A percentile compares a stretch with the other conserved stretches of the same genome.
These are phyloP conservation scores for Melaleuca quinquenervia DNA, from an alignment of 345 rosid species.

Conservation along the genomic window DNA sequence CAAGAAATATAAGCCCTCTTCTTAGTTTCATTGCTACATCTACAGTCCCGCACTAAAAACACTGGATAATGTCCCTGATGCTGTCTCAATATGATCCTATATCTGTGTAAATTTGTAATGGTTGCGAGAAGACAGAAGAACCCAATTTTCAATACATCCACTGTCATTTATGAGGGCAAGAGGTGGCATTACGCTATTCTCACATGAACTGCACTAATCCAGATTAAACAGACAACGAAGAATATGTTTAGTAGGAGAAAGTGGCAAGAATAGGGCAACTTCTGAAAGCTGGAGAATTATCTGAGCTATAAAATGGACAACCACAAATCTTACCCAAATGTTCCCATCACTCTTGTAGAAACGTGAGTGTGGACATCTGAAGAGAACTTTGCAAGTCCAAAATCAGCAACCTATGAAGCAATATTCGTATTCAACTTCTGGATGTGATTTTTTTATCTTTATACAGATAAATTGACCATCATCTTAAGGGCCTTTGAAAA, in stretches of 20 bases:
- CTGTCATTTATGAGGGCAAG: background rate
- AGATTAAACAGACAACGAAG: background rate
- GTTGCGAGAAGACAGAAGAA: background rate
- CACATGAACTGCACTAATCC: background rate
- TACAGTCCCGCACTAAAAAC: background rate
- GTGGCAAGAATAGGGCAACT: background rate
- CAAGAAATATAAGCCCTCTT: background rate
- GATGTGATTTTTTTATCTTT: background rate
- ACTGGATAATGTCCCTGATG: background rate
- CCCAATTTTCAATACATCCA: background rate
- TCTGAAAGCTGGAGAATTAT: background rate
- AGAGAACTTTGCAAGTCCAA: slow-evolving; percentile 79
- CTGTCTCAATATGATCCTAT: background rate
- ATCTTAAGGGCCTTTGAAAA: background rate
- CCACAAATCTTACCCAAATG: slow-evolving; percentile 62
- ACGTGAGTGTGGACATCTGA: slow-evolving; percentile 83
- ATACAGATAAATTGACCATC: background rate
- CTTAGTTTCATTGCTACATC: background rate
- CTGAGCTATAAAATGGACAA: background rate
- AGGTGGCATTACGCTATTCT: background rate
- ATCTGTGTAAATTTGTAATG: background rate
- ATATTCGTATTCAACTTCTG: background rate
- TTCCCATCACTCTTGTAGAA: slow-evolving; percentile 95
- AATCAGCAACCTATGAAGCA: slow-evolving; percentile 71
- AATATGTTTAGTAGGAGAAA: background rate